Percentiles rank a stretch among this genome's conserved stretches.
Evolutionary conservation across 768 basidiomycete genomes (phyloP).

Genomic region (Pilatotrama ljubarskyi): DNA sequence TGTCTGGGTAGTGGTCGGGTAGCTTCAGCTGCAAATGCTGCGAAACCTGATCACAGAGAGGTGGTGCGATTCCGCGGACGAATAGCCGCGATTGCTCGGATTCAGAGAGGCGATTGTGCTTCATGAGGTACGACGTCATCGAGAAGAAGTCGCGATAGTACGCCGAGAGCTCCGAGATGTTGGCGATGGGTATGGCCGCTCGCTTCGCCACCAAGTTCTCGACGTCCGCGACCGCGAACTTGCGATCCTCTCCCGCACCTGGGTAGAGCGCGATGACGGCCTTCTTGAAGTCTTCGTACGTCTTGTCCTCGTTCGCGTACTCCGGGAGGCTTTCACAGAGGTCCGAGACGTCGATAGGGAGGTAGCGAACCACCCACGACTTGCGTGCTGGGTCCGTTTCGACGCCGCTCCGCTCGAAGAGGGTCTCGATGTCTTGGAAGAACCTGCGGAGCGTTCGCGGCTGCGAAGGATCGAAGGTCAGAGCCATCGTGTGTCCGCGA

Average conservation of each 20-base stretch:
- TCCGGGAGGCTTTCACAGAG: constrained; percentile 15
- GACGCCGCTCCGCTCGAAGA: neutral
- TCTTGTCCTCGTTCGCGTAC: constrained; percentile 17
- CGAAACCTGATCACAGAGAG: neutral
- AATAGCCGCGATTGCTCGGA: constrained; percentile 27
- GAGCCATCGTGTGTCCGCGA: constrained; percentile 1
- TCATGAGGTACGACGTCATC: constrained; percentile 24
- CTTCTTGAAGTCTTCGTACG: constrained; percentile 26
- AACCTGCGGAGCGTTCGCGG: constrained; percentile 1
- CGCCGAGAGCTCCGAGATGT: neutral
- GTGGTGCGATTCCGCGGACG: constrained; percentile 16
- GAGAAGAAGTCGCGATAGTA: constrained; percentile 28
- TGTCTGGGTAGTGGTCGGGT: constrained; percentile 29
- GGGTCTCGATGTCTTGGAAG: constrained; percentile 9
- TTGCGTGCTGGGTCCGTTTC: neutral
- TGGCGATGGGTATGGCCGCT: constrained; percentile 3
- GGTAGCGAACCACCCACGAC: neutral
- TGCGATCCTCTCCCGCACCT: constrained; percentile 12
- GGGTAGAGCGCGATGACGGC: constrained; percentile 29
- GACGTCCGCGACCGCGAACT: constrained; percentile 27
- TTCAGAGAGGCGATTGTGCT: constrained; percentile 20
- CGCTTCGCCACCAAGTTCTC: constrained; percentile 27
- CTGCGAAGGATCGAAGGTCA: neutral
- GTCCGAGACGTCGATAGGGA: constrained; percentile 2
- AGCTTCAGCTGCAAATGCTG: constrained; percentile 28